Base-by-base conservation (phyloP, 2,329 filamentous ascomycete species). In the Nigrograna mackinnonii region DNA sequence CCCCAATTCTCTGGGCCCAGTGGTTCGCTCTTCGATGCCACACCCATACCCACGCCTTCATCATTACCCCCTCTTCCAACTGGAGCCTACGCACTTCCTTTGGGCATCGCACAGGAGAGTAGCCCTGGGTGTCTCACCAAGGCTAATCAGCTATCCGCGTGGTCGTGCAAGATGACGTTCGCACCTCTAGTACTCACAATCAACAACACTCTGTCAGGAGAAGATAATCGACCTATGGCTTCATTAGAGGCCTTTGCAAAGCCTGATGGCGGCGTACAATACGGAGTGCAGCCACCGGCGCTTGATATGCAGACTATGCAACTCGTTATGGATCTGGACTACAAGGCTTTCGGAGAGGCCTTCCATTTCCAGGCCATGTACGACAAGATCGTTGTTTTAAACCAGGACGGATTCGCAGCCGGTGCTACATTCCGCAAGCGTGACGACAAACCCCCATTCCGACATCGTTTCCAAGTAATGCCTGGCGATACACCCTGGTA, bases 401-500 rank as follows among this genome's bases (percentile, higher is more conserved):
- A 65, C 4, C 62, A 68, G 17, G 57, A 67, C 16, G 64, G 71
- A 18, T 66, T 72, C 43, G 47, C 50, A 22, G 55, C 57, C 22
- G 62, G 60, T 6, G 45, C 56, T 13, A 35, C 40, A 17, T 30
- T 60, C 20, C 46, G 44, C 31, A 56, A 57, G 21, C 55, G 59
- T 7, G 43, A 58, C 37, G 51, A 54, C 9, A 49, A 37, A 5
- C 41, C 35, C 11, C 42, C 44, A 12, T 64, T 60, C 31, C 54
- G 64, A 38, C 68, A 69, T 43, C 71, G 71, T 28, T 69, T 74
- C 49, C 62, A 72, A 37, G 70, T 75, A 9, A 60, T 70, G 42
- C 72, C 76, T n/a, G 80, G 80, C 6, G 80, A 86, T 24, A 76
- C 75, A 44, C 83, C 84, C 2, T 88, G 84, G 84, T 85, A 82